Conservation (phyloP, 2,329 filamentous ascomycete genomes). For the Curvularia eragrostidis region DNA sequence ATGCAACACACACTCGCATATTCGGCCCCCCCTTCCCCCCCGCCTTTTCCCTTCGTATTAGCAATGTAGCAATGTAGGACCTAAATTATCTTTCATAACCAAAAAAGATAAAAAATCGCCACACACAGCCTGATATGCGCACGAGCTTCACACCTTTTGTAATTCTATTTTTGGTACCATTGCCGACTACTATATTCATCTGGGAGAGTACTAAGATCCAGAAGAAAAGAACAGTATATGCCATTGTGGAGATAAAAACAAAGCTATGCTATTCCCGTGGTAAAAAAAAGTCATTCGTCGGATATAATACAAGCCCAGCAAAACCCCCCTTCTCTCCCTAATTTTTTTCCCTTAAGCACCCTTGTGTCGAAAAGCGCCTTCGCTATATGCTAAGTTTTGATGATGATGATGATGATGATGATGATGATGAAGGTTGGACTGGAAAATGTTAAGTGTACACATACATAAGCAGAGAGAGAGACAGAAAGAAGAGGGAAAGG, state of each 20-base stretch:
- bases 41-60: neutral
- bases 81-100: neutral
- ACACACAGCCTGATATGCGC: too few relatives aligned
- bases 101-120: too few relatives aligned
- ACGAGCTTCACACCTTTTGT: too few relatives aligned
- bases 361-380: neutral
- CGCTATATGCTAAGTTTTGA: slow-evolving; percentile 1
- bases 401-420: too few relatives aligned
- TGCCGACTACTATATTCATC: too few relatives aligned
- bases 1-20: too few relatives aligned
- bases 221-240: neutral
- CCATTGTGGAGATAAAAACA: too few relatives aligned
- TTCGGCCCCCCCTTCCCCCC: too few relatives aligned
- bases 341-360: too few relatives aligned
- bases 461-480: neutral
- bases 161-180: too few relatives aligned
- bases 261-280: neutral
- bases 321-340: too few relatives aligned
- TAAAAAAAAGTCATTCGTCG: neutral
- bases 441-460: neutral
- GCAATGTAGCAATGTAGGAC: neutral
- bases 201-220: too few relatives aligned
- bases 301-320: neutral
- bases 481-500: neutral
- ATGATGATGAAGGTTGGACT: neutral